A percentile compares a stretch with the other conserved stretches of the same genome.
Evolutionary conservation across 305 asterid species (phyloP).

Genomic region (Lippia alba): DNA sequence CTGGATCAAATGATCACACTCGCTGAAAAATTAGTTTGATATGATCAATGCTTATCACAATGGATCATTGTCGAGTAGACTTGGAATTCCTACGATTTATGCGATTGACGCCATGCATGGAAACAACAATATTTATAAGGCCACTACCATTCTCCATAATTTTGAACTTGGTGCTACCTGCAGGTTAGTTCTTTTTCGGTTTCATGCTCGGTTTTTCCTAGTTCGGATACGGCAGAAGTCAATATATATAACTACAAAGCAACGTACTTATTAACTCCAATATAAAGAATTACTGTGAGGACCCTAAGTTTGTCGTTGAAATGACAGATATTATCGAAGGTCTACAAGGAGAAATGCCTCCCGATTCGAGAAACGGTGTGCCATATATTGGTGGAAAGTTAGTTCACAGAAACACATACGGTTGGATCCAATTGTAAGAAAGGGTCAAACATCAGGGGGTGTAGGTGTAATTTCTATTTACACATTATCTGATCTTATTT

Average conservation of each 20-base stretch:
- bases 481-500: neutral
- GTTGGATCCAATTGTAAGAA: too few relatives aligned
- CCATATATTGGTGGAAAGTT: conserved; percentile 36
- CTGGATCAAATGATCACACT: conserved; percentile 51
- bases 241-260: too few relatives aligned
- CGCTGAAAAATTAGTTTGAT: too few relatives aligned
- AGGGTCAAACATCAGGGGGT: too few relatives aligned
- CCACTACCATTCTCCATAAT: conserved; percentile 55
- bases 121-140: conserved; percentile 44
- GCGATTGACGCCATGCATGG: conserved; percentile 50
- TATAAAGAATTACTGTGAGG: conserved; percentile 56
- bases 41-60: conserved; percentile 39
- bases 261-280: too few relatives aligned
- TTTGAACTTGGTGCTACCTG: conserved; percentile 52
- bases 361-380: conserved; percentile 31
- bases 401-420: neutral
- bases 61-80: conserved; percentile 26
- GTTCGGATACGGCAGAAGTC: too few relatives aligned
- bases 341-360: conserved; percentile 62
- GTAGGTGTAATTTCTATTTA: too few relatives aligned
- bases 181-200: conserved; percentile 26
- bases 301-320: conserved; percentile 32
- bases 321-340: conserved; percentile 57
- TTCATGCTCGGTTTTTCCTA: too few relatives aligned
- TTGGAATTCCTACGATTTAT: conserved; percentile 45